Percentiles rank a stretch among this genome's conserved stretches.
Evolutionary conservation across 2,329 filamentous ascomycete genomes (phyloP).

Genomic region (Dactylellina leptospora): DNA sequence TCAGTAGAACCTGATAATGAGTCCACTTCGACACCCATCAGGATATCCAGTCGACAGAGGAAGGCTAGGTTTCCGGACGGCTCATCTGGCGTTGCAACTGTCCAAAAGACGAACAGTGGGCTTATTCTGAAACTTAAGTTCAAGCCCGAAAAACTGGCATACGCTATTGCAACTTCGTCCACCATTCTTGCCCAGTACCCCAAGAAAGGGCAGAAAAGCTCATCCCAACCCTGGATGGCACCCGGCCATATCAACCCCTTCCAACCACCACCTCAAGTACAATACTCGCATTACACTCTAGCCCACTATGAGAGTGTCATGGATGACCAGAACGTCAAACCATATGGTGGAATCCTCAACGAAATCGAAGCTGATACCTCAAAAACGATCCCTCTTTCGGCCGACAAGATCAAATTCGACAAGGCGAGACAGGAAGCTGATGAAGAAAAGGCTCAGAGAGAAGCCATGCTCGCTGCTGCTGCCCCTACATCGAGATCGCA

Average conservation of each 20-base stretch:
- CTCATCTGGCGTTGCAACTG: conserved; percentile 14
- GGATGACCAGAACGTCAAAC: conserved; percentile 67
- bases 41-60: conserved; percentile 43
- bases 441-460: conserved; percentile 62
- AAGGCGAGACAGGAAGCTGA: conserved; percentile 89
- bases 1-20: conserved; percentile 26
- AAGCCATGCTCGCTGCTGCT: conserved; percentile 36
- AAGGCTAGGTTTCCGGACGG: conserved; percentile 42
- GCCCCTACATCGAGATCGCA: conserved; percentile 37
- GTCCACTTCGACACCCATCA: conserved; percentile 27
- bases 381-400: conserved; percentile 80
- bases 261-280: conserved; percentile 44
- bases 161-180: conserved; percentile 44
- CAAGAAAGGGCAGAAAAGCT: conserved; percentile 31
- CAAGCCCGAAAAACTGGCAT: conserved; percentile 47
- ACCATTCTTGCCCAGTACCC: conserved; percentile 42
- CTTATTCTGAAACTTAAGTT: conserved; percentile 46
- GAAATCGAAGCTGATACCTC: conserved; percentile 91
- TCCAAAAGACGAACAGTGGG: conserved; percentile 37
- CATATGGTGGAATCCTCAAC: conserved; percentile 90
- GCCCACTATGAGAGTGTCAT: conserved; percentile 46
- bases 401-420: conserved; percentile 87
- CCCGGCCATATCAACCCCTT: conserved; percentile 37
- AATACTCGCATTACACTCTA: conserved; percentile 47
- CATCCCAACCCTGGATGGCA: conserved; percentile 43